A percentile compares a stretch with the other conserved stretches of the same genome.
These are phyloP conservation scores for Fusarium dimerum DNA, from an alignment of 2,329 filamentous ascomycete genomes.

Conservation along the genomic window DNA sequence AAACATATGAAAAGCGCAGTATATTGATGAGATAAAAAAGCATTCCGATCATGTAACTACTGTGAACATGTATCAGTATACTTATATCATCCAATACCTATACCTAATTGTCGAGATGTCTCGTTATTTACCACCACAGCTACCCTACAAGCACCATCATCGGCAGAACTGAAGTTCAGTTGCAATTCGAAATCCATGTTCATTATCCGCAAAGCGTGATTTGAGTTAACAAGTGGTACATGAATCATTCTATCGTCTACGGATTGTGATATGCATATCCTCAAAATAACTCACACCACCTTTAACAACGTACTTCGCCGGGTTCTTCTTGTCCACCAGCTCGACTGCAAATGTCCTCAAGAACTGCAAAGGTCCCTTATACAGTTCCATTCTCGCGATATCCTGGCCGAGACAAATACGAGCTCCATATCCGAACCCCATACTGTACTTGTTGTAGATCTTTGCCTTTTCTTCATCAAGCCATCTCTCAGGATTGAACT, in stretches of 20 bases:
- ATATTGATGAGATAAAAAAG: no score
- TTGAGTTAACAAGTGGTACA: no score
- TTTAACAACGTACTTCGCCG: constrained; percentile 14
- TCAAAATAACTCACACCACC: constrained; percentile 22
- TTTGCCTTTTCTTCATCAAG: constrained; percentile 29
- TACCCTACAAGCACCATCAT: no score
- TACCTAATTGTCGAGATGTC: no score
- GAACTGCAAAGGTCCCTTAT: constrained; percentile 18
- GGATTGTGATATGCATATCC: constrained; percentile 14
- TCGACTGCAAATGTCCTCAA: constrained; percentile 18
- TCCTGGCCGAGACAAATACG: constrained; percentile 47
- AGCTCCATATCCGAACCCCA: constrained; percentile 42
- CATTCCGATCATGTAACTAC: no score
- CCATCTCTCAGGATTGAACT: constrained; percentile 46
- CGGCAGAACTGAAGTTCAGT: no score
- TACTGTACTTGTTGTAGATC: constrained; percentile 31
- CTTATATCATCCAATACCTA: no score
- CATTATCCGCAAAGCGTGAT: no score
- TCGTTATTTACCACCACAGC: no score
- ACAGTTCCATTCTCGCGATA: constrained; percentile 45
- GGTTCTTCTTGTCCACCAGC: constrained; percentile 7
- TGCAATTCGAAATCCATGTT: no score
- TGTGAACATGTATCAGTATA: no score
- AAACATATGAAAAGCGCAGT: no score
- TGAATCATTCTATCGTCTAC: background rate